Evolutionary conservation across 306 rosid species (phyloP).

Genomic region (Spatholobus suberectus): DNA sequence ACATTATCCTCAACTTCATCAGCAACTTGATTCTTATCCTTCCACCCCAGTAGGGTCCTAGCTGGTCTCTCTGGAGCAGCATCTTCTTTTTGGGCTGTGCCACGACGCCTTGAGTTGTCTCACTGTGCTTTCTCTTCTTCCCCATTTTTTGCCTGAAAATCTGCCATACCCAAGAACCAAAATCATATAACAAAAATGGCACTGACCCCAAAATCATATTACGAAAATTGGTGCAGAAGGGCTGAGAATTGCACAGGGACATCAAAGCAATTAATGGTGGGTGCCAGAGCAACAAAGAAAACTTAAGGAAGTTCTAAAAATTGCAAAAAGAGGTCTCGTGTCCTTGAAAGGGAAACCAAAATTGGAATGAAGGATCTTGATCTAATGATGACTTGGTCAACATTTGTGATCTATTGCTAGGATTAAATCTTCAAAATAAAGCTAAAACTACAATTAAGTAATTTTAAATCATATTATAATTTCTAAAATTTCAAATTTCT

Average conservation of each 20-base stretch:
- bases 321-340: no score
- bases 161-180: constrained; percentile 26
- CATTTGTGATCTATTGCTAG: no score
- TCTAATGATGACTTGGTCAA: no score
- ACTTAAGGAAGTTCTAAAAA: no score
- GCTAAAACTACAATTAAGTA: no score
- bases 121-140: constrained; percentile 88
- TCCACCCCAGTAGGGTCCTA: constrained; percentile 85
- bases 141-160: constrained; percentile 52
- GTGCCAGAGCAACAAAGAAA: no score
- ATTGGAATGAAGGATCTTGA: no score
- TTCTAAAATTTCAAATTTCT: no score
- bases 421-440: no score
- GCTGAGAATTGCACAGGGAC: background rate
- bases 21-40: constrained; percentile 51
- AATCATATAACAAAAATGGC: background rate
- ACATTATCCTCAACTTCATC: constrained; percentile 28
- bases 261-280: background rate
- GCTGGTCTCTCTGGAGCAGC: constrained; percentile 73
- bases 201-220: background rate
- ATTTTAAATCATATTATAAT: no score
- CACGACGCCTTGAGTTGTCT: constrained; percentile 39
- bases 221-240: background rate
- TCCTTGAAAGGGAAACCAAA: no score
- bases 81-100: constrained; percentile 57